A percentile compares a stretch with the other conserved stretches of the same genome.
Conservation (phyloP, 2,329 filamentous ascomycete genomes). For the Lomentospora prolificans region DNA sequence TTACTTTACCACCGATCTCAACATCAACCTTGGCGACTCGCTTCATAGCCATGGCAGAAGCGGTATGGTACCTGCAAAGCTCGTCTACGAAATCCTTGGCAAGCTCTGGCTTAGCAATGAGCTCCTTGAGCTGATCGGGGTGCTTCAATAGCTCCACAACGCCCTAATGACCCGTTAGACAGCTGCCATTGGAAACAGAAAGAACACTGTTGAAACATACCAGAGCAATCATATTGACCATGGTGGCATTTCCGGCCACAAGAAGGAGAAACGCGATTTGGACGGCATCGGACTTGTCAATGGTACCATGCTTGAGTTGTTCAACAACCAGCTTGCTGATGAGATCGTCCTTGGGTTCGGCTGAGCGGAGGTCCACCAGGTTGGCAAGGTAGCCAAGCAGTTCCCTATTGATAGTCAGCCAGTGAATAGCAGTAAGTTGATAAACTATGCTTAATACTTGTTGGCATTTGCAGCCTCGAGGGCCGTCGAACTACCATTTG, state of each 20-base stretch:
- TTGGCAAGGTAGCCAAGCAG: conserved; percentile 33
- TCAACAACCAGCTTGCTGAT: conserved; percentile 33
- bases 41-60: conserved; percentile 35
- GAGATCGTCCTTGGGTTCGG: conserved; percentile 32
- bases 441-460: conserved; percentile 17
- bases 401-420: conserved; percentile 17
- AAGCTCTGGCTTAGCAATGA: conserved; percentile 28
- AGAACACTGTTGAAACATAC: conserved; percentile 15
- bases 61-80: conserved; percentile 37
- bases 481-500: conserved; percentile 35
- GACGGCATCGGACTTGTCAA: conserved; percentile 29
- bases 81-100: conserved; percentile 33
- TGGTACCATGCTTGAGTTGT: conserved; percentile 27
- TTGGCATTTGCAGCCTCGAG: conserved; percentile 34
- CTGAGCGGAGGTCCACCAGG: conserved; percentile 29
- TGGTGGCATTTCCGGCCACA: conserved; percentile 41
- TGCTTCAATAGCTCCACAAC: conserved; percentile 33
- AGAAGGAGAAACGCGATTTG: conserved; percentile 40
- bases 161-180: conserved; percentile 20
- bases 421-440: too few species aligned
- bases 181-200: neutral
- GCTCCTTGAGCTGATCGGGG: conserved; percentile 28
- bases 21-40: conserved; percentile 37
- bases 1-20: conserved; percentile 29
- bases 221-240: conserved; percentile 40